These are phyloP conservation scores for Metarhizium robertsii DNA, from an alignment of 2,329 filamentous ascomycete genomes.

Conservation along the genomic window DNA sequence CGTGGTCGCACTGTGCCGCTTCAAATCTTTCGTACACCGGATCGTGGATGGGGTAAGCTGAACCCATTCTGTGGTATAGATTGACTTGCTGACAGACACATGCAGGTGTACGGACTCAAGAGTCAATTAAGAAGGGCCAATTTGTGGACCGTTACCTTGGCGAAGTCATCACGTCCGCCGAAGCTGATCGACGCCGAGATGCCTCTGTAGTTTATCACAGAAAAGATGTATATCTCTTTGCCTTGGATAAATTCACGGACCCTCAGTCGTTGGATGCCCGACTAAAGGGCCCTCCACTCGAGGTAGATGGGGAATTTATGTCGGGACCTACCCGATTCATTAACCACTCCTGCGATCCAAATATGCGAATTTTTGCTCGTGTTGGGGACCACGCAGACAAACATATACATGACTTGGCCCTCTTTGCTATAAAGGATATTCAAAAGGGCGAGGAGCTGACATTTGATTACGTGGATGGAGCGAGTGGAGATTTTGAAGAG, in stretches of 20 bases:
- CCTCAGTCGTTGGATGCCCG: constrained; percentile 44
- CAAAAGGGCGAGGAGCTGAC: constrained; percentile 59
- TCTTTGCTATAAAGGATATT: constrained; percentile 65
- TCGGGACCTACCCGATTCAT: constrained; percentile 74
- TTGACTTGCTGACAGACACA: neutral
- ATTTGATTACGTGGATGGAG: constrained; percentile 69
- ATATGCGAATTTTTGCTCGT: constrained; percentile 69
- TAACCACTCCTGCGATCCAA: constrained; percentile 75
- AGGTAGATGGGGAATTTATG: constrained; percentile 65
- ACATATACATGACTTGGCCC: constrained; percentile 64
- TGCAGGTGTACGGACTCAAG: constrained; percentile 52
- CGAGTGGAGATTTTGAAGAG: constrained; percentile 39
- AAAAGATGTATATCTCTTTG: constrained; percentile 75
- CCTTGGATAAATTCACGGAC: constrained; percentile 70
- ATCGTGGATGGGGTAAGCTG: constrained; percentile 64
- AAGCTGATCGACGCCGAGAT: constrained; percentile 57
- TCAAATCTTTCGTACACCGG: constrained; percentile 65
- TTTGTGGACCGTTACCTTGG: constrained; percentile 76
- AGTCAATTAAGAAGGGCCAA: constrained; percentile 59
- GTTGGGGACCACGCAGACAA: constrained; percentile 69
- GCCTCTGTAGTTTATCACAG: constrained; percentile 43
- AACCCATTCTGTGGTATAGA: neutral
- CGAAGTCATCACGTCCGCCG: constrained; percentile 52
- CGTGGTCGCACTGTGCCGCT: constrained; percentile 61
- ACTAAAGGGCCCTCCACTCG: constrained; percentile 45